Conservation (phyloP, 2,329 filamentous ascomycete species). For the Epichloe coenophiala region DNA sequence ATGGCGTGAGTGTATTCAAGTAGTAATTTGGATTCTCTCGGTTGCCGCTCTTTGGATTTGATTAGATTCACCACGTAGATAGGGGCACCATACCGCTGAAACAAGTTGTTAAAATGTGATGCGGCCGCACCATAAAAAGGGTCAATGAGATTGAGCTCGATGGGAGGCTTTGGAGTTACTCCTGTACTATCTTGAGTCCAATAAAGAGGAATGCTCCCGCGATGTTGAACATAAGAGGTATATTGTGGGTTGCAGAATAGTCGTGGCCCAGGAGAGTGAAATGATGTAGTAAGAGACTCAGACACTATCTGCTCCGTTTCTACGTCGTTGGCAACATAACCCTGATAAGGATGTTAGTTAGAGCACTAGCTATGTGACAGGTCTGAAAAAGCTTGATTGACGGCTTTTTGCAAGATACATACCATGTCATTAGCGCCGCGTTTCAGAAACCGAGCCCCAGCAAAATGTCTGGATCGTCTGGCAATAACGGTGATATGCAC, state of each 20-base stretch:
- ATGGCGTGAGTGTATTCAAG: conserved; percentile 79
- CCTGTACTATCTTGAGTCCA: conserved; percentile 96
- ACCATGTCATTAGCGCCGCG: conserved; percentile 79
- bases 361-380: not conserved
- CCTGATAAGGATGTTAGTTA: conserved; percentile 24
- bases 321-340: conserved; percentile 95
- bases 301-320: conserved; percentile 98
- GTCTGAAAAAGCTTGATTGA: not conserved
- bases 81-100: conserved; percentile 83
- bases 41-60: conserved; percentile 75
- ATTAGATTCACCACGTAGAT: conserved; percentile 87
- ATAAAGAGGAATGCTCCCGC: conserved; percentile 90
- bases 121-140: conserved; percentile 91
- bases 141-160: conserved; percentile 88
- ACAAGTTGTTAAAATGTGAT: conserved; percentile 88
- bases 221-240: conserved; percentile 92
- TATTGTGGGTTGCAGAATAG: conserved; percentile 83
- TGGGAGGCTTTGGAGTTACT: conserved; percentile 90
- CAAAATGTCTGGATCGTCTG: conserved; percentile 81
- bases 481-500: conserved; percentile 93
- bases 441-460: conserved; percentile 87
- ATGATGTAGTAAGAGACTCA: conserved; percentile 86
- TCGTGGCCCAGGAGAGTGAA: conserved; percentile 77
- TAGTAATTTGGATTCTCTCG: conserved; percentile 81
- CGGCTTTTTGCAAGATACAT: conserved; percentile 6